Base-by-base conservation (phyloP, 2,329 filamentous ascomycete species). In the Verticillium albo-atrum region DNA sequence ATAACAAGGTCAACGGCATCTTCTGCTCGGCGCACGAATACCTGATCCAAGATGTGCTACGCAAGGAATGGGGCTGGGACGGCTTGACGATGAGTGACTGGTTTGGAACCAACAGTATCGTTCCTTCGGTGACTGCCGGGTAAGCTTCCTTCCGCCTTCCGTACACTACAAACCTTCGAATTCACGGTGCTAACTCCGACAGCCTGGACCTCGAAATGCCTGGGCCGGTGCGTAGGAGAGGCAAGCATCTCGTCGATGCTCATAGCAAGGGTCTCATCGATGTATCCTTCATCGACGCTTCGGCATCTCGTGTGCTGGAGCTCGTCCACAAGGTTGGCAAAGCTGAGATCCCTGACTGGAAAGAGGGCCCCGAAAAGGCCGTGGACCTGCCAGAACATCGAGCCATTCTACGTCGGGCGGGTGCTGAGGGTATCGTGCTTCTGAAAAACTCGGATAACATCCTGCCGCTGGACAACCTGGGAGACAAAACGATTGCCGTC, bases 361-460 rank as follows among this genome's bases (percentile, higher is more conserved):
- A 54, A n/a, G 53, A 34, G 23, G 53, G 53, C 15, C 53, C 27
- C 3, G 53, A 54, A 23, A 34, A 34, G n/a, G 27, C 53, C 15
- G 27, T 34, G n/a, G 53, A 54, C n/a, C 27, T 34, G 17, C 53
- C 53, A 4, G 53, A 54, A 25, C 53, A 54, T 25, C 27, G 53
- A n/a, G 53, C 53, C 9, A 54, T 54, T 23, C 28, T 54, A 5
- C 53, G 53, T 14, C 27, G 30, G 7, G 53, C 53, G 12, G 53
- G 53, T 3, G 32, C 54, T 9, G 54, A 35, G 26, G 52, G 56
- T 1, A 82, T 88, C 15, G 85, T 89, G 0, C 77, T 89, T 25
- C 74, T 89, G 53, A 89, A 89, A 73, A 90, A 90, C 63, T 79
- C 86, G 25, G 77, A 77, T 4, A 74, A 75, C 17, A 70, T 84